phyloP scores from a whole-genome alignment of 495 filamentous ascomycete genomes.

The Penicillium ochrochloron region DNA sequence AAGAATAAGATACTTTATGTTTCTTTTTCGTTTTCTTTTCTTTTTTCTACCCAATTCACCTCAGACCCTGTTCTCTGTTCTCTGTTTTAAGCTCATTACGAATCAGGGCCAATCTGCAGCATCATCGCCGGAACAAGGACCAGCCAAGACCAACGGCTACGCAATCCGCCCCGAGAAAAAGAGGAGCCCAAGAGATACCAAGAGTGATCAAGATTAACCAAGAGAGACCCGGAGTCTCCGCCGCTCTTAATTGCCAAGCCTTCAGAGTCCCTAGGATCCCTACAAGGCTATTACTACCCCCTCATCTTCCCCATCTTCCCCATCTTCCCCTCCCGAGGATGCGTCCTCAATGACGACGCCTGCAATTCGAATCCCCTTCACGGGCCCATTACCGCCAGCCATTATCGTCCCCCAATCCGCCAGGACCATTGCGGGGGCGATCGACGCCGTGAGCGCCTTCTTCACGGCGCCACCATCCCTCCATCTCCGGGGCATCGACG shows the following conservation, averaged over 20 bases:
- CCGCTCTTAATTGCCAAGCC: constrained; percentile 11
- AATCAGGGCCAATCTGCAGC: background rate
- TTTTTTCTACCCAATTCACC: background rate
- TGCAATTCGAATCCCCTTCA: constrained; percentile 90
- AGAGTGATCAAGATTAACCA: background rate
- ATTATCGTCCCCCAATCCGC: constrained; percentile 74
- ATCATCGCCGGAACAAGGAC: constrained; percentile 4
- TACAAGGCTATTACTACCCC: background rate
- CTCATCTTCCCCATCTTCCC: background rate
- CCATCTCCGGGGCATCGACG: constrained; percentile 51
- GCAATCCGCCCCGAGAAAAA: background rate
- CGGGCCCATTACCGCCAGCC: constrained; percentile 78
- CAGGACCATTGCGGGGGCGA: constrained; percentile 68
- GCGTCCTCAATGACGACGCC: constrained; percentile 62
- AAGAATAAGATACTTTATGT: background rate
- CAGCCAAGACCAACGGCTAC: constrained; percentile 19
- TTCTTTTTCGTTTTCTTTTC: background rate
- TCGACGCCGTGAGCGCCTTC: constrained; percentile 76
- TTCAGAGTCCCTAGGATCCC: background rate
- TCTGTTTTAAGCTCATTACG: constrained; percentile 2
- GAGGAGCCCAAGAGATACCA: background rate
- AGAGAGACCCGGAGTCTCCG: constrained; percentile 1
- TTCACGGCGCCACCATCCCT: constrained; percentile 61
- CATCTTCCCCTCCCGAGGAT: constrained; percentile 26
- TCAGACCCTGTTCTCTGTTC: background rate